A percentile compares a stretch with the other conserved stretches of the same genome.
Conservation (phyloP, 352 stramenopile genomes). For the Globisporangium paddicum region DNA sequence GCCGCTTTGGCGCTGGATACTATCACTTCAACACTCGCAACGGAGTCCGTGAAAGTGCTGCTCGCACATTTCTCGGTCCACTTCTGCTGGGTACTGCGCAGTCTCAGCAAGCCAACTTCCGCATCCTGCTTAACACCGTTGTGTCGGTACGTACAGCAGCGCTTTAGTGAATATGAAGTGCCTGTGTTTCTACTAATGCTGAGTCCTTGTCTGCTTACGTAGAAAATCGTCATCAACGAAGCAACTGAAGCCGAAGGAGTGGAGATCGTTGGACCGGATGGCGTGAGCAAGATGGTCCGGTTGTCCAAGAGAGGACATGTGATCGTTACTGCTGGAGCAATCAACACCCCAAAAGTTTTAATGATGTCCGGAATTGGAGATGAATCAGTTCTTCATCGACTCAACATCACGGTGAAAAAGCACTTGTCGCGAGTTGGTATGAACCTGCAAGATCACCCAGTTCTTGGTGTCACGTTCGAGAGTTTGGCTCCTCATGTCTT, state of each 20-base stretch:
- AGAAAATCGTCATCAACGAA: slow-evolving; percentile 55
- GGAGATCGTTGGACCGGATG: slow-evolving; percentile 34
- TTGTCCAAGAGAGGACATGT: slow-evolving; percentile 36
- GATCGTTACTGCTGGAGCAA: slow-evolving; percentile 80
- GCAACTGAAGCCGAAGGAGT: slow-evolving; percentile 26
- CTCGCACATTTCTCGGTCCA: slow-evolving; percentile 60
- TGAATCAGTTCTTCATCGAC: slow-evolving; percentile 30
- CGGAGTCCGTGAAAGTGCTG: slow-evolving; percentile 79
- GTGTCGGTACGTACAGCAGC: slow-evolving; percentile 40
- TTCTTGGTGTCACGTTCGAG: slow-evolving; percentile 72
- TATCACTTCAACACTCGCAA: slow-evolving; percentile 88
- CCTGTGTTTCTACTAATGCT: not conserved
- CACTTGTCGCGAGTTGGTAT: slow-evolving; percentile 74
- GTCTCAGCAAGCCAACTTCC: slow-evolving; percentile 42
- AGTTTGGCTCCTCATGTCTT: slow-evolving; percentile 21
- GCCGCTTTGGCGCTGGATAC: slow-evolving; percentile 62
- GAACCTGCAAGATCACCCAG: slow-evolving; percentile 89
- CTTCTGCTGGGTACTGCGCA: slow-evolving; percentile 28
- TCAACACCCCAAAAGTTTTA: slow-evolving; percentile 85
- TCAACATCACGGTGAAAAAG: slow-evolving; percentile 52
- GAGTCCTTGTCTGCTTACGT: not conserved
- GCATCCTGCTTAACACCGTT: slow-evolving; percentile 43
- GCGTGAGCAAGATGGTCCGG: slow-evolving; percentile 30
- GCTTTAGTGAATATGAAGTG: not conserved
- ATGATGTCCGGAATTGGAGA: slow-evolving; percentile 65